Evolutionary conservation across 2,329 filamentous ascomycete species (phyloP).

Genomic region (Parascedosporium putredinis): DNA sequence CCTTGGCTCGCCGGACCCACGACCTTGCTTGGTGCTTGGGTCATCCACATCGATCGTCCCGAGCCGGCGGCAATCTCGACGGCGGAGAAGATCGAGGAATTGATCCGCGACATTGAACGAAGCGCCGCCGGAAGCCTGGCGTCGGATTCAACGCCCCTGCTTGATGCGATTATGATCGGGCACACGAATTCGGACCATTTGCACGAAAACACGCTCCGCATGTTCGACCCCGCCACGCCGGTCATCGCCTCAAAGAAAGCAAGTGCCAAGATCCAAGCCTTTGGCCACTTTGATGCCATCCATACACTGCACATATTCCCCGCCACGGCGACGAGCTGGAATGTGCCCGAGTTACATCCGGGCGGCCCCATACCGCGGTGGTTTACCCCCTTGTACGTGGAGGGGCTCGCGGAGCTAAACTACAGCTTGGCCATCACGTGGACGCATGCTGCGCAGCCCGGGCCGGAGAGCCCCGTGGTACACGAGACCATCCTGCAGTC

Average conservation of each 20-base stretch:
- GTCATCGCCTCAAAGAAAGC: conserved; percentile 14
- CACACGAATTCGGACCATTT: too few relatives aligned
- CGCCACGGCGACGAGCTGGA: conserved; percentile 10
- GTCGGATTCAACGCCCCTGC: too few relatives aligned
- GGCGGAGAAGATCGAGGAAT: conserved; percentile 9
- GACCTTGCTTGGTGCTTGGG: conserved; percentile 13
- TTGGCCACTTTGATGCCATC: conserved; percentile 15
- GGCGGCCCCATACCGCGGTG: conserved; percentile 14
- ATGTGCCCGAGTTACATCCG: conserved; percentile 12
- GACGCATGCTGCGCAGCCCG: conserved; percentile 11
- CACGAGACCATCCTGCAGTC: conserved; percentile 15
- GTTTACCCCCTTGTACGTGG: conserved; percentile 14
- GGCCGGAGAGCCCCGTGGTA: conserved; percentile 3
- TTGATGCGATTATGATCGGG: too few relatives aligned
- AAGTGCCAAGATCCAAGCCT: conserved; percentile 7
- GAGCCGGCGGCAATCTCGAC: not conserved
- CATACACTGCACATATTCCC: conserved; percentile 10
- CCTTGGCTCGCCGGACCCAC: conserved; percentile 22
- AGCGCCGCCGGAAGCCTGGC: not conserved
- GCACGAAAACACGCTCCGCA: conserved; percentile 13
- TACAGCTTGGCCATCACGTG: conserved; percentile 15
- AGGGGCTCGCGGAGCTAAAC: conserved; percentile 12
- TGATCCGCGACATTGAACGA: conserved; percentile 13
- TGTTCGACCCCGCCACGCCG: conserved; percentile 13
- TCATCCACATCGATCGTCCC: conserved; percentile 13